Conservation (phyloP, 129 eudicot genomes). For the Escallonia rubra region DNA sequence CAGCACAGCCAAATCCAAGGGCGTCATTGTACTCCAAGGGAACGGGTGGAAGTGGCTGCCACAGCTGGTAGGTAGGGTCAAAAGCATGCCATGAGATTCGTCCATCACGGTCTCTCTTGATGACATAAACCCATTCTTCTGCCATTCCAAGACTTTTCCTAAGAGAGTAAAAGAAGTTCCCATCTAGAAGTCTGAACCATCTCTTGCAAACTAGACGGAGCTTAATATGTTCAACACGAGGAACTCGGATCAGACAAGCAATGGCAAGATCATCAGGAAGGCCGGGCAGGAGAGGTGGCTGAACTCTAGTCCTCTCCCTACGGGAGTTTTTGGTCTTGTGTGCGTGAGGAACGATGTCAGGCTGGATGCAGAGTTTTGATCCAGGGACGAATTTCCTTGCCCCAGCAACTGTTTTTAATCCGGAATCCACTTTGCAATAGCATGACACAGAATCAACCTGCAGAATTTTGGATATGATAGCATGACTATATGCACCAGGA, state of each 20-base stretch:
- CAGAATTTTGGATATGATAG: not conserved
- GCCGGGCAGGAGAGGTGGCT: conserved; percentile 95
- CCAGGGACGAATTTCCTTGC: conserved; percentile 94
- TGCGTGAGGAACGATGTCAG: conserved; percentile 86
- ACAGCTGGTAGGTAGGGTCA: conserved; percentile 80
- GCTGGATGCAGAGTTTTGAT: conserved; percentile 90
- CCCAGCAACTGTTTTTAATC: conserved; percentile 90
- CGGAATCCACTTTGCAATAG: conserved; percentile 90
- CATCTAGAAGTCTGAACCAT: conserved; percentile 62
- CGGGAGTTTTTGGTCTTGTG: conserved; percentile 73
- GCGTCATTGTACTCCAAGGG: conserved; percentile 75
- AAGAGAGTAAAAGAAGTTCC: conserved; percentile 64
- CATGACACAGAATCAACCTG: conserved; percentile 99
- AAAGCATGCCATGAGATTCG: conserved; percentile 95
- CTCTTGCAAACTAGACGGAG: conserved; percentile 79
- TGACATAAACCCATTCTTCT: conserved; percentile 83
- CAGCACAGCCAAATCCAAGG: conserved; percentile 93
- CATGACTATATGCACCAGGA: too few species aligned
- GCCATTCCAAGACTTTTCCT: conserved; percentile 80
- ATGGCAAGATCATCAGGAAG: conserved; percentile 88
- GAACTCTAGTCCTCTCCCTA: conserved; percentile 60
- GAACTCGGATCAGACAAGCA: conserved; percentile 78
- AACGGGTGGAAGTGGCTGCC: conserved; percentile 97
- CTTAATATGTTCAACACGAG: conserved; percentile 76
- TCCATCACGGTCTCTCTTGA: conserved; percentile 89